Evolutionary conservation across 345 rosid genomes (phyloP).

Genomic region (Populus ilicifolia): DNA sequence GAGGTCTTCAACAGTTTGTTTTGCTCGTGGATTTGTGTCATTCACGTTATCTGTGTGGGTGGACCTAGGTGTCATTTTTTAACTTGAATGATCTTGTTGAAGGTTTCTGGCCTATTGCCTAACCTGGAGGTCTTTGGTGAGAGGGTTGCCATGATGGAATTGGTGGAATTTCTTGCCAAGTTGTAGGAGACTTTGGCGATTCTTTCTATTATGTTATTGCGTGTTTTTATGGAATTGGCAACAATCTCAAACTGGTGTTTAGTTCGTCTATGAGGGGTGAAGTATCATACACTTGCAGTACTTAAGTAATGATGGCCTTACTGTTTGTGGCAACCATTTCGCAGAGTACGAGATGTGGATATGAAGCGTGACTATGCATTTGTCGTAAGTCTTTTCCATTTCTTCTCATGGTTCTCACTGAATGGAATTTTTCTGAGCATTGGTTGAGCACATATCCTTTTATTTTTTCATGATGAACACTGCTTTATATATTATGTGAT

Average conservation of each 20-base stretch:
- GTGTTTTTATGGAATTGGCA: conserved; percentile 73
- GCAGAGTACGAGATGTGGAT: conserved; percentile 99
- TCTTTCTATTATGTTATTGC: conserved; percentile 70
- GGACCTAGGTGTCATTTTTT: conserved; percentile 34
- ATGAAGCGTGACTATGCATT: conserved; percentile 99
- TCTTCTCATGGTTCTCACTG: not conserved
- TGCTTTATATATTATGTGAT: not conserved
- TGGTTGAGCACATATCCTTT: not conserved
- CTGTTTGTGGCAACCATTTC: conserved; percentile 95
- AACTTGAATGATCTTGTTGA: conserved; percentile 96
- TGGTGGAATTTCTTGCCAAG: conserved; percentile 58
- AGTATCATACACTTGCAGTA: conserved; percentile 66
- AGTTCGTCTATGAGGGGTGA: conserved; percentile 82
- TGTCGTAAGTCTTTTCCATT: conserved; percentile 61
- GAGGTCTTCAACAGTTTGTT: conserved; percentile 14
- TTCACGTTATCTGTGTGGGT: conserved; percentile 34
- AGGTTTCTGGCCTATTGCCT: conserved; percentile 90
- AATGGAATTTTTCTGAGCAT: not conserved
- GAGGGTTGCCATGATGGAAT: conserved; percentile 64
- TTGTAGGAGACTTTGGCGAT: conserved; percentile 58
- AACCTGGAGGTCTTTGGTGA: conserved; percentile 94
- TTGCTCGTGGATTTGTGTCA: conserved; percentile 35
- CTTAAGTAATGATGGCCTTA: conserved; percentile 98
- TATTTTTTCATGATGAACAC: not conserved
- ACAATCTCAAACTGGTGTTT: conserved; percentile 88